These are phyloP conservation scores for Rachicladosporium sp. DNA, from an alignment of 2,329 filamentous ascomycete species.

Conservation along the genomic window DNA sequence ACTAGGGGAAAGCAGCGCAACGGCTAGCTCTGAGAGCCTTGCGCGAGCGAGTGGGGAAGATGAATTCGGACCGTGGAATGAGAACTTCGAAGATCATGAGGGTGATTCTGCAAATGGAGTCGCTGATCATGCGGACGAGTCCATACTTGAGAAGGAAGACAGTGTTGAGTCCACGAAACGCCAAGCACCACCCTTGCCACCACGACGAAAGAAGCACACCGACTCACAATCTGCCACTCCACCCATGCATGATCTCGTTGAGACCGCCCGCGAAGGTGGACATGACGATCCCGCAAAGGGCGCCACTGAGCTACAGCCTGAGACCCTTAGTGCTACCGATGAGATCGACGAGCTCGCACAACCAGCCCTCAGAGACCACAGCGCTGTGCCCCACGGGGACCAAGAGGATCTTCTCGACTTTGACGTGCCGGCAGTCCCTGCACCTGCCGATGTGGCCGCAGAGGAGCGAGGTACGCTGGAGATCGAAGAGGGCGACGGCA, in stretches of 20 bases:
- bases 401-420: neutral
- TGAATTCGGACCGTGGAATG: conserved; percentile 16
- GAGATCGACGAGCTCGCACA: neutral
- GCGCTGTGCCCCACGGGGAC: neutral
- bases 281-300: too few relatives aligned
- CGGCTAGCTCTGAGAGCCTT: conserved; percentile 1
- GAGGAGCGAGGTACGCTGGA: conserved; percentile 4
- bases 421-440: neutral
- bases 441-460: conserved; percentile 1
- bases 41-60: conserved; percentile 8
- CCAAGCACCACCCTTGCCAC: too few relatives aligned
- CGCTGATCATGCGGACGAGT: too few relatives aligned
- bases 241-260: too few relatives aligned
- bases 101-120: too few relatives aligned
- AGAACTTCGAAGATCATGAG: conserved; percentile 8
- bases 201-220: too few relatives aligned
- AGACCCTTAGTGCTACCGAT: conserved; percentile 1
- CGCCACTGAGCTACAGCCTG: too few relatives aligned
- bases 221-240: too few relatives aligned
- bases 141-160: too few relatives aligned
- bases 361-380: neutral
- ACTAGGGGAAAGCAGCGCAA: neutral
- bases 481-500: conserved; percentile 3
- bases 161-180: too few relatives aligned
- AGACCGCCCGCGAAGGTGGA: too few relatives aligned